Conservation (phyloP, 768 basidiomycete species). For the Tulasnella sp. region DNA sequence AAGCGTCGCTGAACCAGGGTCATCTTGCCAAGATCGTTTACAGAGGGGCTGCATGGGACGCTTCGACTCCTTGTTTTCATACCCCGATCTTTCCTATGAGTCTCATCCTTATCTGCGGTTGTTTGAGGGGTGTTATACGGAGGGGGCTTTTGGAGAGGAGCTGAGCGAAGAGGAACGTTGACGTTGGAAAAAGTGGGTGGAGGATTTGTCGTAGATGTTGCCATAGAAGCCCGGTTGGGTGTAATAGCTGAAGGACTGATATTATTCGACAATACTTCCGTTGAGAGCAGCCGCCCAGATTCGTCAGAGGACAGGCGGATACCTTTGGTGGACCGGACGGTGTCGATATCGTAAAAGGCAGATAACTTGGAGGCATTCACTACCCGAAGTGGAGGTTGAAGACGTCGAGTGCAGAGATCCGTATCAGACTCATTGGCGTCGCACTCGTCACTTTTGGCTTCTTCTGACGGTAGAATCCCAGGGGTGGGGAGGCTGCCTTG, state of each 20-base stretch:
- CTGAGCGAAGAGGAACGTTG: not conserved
- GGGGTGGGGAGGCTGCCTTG: not conserved
- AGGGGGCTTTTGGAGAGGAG: not conserved
- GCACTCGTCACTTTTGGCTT: not conserved
- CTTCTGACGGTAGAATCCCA: not conserved
- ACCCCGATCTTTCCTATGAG: not conserved
- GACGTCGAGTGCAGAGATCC: conserved; percentile 9
- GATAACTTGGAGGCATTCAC: conserved; percentile 18
- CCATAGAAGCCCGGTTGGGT: not conserved
- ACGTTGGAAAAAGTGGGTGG: not conserved
- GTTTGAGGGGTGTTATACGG: not conserved
- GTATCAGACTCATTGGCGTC: not conserved
- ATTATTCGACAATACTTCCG: not conserved
- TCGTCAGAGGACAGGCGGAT: not conserved
- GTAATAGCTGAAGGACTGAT: not conserved
- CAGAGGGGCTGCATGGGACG: conserved; percentile 13
- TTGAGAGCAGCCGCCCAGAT: not conserved
- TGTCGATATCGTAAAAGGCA: conserved; percentile 6
- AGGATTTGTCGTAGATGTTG: not conserved
- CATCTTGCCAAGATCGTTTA: conserved; percentile 8
- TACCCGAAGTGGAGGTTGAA: conserved; percentile 18
- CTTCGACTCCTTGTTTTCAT: conserved; percentile 1
- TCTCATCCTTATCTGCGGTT: not conserved
- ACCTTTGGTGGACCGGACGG: not conserved
- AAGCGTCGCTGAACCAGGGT: conserved; percentile 14